Percentiles rank a stretch among this genome's conserved stretches.
Evolutionary conservation across 176 grass and related monocot genomes (phyloP).

Genomic region (Saccharum spontaneum): DNA sequence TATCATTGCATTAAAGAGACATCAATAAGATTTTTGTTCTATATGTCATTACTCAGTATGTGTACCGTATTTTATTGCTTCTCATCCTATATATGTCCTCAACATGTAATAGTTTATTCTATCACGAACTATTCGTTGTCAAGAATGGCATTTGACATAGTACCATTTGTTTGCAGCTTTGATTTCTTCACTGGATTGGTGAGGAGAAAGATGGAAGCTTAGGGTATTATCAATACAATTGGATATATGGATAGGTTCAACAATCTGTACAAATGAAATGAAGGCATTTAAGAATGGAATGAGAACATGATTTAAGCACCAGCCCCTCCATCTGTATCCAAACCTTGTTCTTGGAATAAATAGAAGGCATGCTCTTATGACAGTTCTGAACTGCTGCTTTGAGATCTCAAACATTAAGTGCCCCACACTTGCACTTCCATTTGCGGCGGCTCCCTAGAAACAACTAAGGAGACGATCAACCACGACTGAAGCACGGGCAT

Average conservation of each 20-base stretch:
- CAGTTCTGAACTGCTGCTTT: neutral
- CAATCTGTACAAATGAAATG: slow-evolving; percentile 8
- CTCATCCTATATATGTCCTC: neutral
- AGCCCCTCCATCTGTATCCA: neutral
- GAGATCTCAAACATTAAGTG: neutral
- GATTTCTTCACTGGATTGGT: slow-evolving; percentile 96
- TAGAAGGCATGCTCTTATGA: neutral
- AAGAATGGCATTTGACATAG: neutral
- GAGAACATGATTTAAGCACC: neutral
- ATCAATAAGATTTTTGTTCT: neutral
- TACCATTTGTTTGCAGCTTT: slow-evolving; percentile 61
- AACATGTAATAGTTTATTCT: neutral
- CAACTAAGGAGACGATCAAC: neutral
- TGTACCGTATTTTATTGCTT: neutral
- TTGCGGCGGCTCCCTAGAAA: neutral
- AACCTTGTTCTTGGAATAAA: neutral
- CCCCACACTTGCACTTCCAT: neutral
- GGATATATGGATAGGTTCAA: neutral
- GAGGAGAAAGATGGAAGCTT: slow-evolving; percentile 66
- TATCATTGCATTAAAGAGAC: no score
- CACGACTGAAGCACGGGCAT: neutral
- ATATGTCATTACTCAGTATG: neutral
- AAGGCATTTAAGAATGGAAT: neutral
- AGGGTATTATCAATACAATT: neutral
- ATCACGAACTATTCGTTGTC: neutral